Conservation (phyloP, 306 rosid species). For the Trichosanthes truncata region DNA sequence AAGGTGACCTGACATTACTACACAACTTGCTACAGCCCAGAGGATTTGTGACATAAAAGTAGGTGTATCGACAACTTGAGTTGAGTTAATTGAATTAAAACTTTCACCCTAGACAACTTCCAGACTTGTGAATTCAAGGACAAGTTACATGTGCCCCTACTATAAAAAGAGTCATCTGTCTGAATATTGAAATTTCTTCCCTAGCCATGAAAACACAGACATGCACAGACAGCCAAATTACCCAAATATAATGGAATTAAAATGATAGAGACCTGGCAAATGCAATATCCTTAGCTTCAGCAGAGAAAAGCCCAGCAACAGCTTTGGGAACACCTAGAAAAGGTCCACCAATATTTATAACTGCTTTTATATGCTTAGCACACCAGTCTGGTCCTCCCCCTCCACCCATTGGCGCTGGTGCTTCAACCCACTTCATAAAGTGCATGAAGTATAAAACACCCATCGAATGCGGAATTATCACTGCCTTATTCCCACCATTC, state of each 20-base stretch:
- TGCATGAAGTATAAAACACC: conserved; percentile 38
- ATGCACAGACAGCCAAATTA: neutral
- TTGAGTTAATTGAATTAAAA: neutral
- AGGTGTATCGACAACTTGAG: neutral
- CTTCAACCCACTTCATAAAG: conserved; percentile 90
- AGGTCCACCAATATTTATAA: conserved; percentile 46
- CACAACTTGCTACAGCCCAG: neutral
- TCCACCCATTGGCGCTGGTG: conserved; percentile 67
- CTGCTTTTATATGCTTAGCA: conserved; percentile 33
- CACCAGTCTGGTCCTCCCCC: conserved; percentile 44
- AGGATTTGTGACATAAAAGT: neutral
- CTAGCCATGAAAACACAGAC: neutral
- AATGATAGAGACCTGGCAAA: conserved; percentile 43
- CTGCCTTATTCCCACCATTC: conserved; percentile 30
- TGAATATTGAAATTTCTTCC: neutral
- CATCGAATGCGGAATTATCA: conserved; percentile 39
- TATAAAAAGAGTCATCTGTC: neutral
- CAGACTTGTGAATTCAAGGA: neutral
- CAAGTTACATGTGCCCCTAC: neutral
- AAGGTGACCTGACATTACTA: neutral
- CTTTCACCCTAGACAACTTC: neutral
- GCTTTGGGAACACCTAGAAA: conserved; percentile 88
- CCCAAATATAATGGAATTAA: neutral
- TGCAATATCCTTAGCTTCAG: conserved; percentile 77
- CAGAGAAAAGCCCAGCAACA: conserved; percentile 74